Conservation (phyloP, 257 asterid species). For the Thymus mandschuricus region DNA sequence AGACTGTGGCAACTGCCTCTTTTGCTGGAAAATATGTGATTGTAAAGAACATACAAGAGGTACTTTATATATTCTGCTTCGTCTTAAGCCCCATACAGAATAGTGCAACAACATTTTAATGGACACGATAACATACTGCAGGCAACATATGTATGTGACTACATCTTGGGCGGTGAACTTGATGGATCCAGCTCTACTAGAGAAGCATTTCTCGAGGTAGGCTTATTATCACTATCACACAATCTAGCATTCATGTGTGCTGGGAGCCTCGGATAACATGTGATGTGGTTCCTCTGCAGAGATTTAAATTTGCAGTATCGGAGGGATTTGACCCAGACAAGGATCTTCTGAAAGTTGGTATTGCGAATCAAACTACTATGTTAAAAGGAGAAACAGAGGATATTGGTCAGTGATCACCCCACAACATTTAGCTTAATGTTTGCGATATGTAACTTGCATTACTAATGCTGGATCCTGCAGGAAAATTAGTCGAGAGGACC, state of each 20-base stretch:
- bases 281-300: constrained; percentile 53
- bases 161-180: constrained; percentile 84
- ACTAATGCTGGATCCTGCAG: constrained; percentile 40
- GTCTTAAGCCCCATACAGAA: neutral
- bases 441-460: neutral
- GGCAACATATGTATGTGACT: constrained; percentile 96
- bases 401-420: constrained; percentile 59
- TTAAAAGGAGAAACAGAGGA: constrained; percentile 99
- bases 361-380: constrained; percentile 99
- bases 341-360: constrained; percentile 86
- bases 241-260: constrained; percentile 13
- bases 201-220: constrained; percentile 92
- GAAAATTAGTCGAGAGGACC: constrained; percentile 72
- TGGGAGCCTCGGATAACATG: constrained; percentile 25
- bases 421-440: constrained; percentile 19
- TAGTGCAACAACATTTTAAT: neutral
- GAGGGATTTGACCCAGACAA: constrained; percentile 87
- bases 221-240: neutral
- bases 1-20: constrained; percentile 98
- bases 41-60: constrained; percentile 95
- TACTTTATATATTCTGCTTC: constrained; percentile 33
- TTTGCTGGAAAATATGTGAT: constrained; percentile 89
- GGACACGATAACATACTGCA: constrained; percentile 34
- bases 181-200: constrained; percentile 98
- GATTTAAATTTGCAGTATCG: constrained; percentile 82